phyloP scores from a whole-genome alignment of 164 flowering plant species.

The Macadamia integrifolia region DNA sequence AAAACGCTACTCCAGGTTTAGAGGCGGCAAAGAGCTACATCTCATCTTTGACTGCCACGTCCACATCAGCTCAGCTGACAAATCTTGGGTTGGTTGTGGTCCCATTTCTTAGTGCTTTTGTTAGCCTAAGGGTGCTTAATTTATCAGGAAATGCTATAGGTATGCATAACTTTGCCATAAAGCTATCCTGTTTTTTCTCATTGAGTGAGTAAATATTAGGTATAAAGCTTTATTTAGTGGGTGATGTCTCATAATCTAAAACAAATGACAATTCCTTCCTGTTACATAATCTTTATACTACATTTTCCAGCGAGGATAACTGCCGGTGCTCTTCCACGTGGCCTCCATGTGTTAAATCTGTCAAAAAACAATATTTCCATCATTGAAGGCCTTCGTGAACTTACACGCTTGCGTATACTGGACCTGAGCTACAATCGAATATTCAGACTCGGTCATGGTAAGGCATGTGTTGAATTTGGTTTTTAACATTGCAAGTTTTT shows the following conservation, averaged over 20 bases:
- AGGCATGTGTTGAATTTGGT: slow-evolving; percentile 5
- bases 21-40: slow-evolving; percentile 74
- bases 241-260: no score
- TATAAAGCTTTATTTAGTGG: slow-evolving; percentile 3
- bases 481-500: neutral
- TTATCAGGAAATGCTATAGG: slow-evolving; percentile 87
- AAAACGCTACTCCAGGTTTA: slow-evolving; percentile 47
- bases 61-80: slow-evolving; percentile 75
- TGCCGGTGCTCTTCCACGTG: slow-evolving; percentile 94
- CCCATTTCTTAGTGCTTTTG: slow-evolving; percentile 80
- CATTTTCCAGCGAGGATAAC: slow-evolving; percentile 64
- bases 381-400: slow-evolving; percentile 91
- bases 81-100: slow-evolving; percentile 81
- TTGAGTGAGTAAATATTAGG: neutral
- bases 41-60: slow-evolving; percentile 56
- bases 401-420: slow-evolving; percentile 76
- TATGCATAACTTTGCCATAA: slow-evolving; percentile 18
- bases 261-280: neutral
- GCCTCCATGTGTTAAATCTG: slow-evolving; percentile 78
- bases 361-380: slow-evolving; percentile 75
- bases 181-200: neutral
- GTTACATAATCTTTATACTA: slow-evolving; percentile 5
- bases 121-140: slow-evolving; percentile 66
- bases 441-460: slow-evolving; percentile 87
- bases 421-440: slow-evolving; percentile 92